A percentile compares a stretch with the other conserved stretches of the same genome.
Evolutionary conservation across 2,329 filamentous ascomycete species (phyloP).

Genomic region (Helotiales sp.): DNA sequence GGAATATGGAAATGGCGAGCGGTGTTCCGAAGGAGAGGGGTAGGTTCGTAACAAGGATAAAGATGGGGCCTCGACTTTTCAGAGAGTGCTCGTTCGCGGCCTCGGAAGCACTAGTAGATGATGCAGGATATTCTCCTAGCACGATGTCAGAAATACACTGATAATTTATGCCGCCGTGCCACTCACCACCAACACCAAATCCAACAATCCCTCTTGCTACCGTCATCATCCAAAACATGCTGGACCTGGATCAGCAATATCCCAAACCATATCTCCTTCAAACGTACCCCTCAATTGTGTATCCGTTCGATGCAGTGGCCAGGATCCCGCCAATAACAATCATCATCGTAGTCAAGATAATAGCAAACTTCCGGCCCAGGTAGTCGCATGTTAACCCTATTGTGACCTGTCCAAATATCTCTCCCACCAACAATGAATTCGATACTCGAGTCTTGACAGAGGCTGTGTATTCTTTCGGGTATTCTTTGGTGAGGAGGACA

Average conservation of each 20-base stretch:
- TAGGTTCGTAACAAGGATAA: constrained; percentile 48
- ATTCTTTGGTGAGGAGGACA: constrained; percentile 33
- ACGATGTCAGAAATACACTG: background rate
- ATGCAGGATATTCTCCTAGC: constrained; percentile 47
- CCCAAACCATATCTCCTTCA: background rate
- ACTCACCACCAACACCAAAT: constrained; percentile 44
- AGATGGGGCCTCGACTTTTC: constrained; percentile 41
- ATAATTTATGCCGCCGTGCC: background rate
- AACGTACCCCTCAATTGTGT: constrained; percentile 39
- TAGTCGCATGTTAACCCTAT: constrained; percentile 46
- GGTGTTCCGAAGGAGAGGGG: constrained; percentile 42
- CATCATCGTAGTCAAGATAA: constrained; percentile 45
- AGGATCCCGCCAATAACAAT: constrained; percentile 46
- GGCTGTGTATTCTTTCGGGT: constrained; percentile 23
- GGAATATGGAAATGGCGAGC: constrained; percentile 45
- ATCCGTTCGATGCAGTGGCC: constrained; percentile 45
- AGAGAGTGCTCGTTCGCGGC: constrained; percentile 47
- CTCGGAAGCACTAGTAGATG: constrained; percentile 46
- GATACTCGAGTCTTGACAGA: constrained; percentile 35
- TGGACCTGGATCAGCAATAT: background rate
- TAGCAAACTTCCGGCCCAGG: constrained; percentile 46
- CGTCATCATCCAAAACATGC: constrained; percentile 55
- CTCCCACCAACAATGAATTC: constrained; percentile 42
- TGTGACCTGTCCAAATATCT: constrained; percentile 43
- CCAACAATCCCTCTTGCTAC: constrained; percentile 48